These are phyloP conservation scores for Umbelopsis isabellina DNA, from an alignment of 192 early-diverging fungal species.

Conservation along the genomic window DNA sequence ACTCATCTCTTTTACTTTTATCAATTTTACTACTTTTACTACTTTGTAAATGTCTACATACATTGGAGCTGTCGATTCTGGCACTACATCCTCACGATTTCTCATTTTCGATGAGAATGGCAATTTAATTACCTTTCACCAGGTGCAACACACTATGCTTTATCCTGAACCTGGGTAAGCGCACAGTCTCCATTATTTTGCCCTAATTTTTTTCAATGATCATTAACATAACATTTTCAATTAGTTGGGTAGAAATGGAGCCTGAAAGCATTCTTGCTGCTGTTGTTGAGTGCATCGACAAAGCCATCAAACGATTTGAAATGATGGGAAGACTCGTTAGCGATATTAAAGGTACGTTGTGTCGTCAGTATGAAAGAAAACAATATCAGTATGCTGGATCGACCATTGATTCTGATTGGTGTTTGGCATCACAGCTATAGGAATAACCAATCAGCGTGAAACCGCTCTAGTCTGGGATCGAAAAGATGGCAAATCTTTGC, in stretches of 20 bases:
- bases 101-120: constrained; percentile 85
- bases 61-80: constrained; percentile 90
- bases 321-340: constrained; percentile 58
- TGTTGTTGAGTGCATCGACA: constrained; percentile 69
- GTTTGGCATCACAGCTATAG: constrained; percentile 53
- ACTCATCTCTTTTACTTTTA: neutral
- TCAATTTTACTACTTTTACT: neutral
- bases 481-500: constrained; percentile 75
- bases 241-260: constrained; percentile 88
- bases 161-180: constrained; percentile 75
- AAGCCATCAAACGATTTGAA: constrained; percentile 64
- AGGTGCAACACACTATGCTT: constrained; percentile 78
- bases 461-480: constrained; percentile 88
- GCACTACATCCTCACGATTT: constrained; percentile 89
- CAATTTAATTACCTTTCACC: constrained; percentile 67
- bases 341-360: constrained; percentile 41
- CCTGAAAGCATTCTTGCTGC: constrained; percentile 73
- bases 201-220: neutral
- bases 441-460: constrained; percentile 96
- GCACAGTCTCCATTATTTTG: no score
- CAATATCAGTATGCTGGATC: neutral
- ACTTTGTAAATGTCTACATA: constrained; percentile 53
- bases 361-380: neutral
- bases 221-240: neutral
- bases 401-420: neutral